Conservation (phyloP, 208 protist species). For the Crithidia sp. region DNA sequence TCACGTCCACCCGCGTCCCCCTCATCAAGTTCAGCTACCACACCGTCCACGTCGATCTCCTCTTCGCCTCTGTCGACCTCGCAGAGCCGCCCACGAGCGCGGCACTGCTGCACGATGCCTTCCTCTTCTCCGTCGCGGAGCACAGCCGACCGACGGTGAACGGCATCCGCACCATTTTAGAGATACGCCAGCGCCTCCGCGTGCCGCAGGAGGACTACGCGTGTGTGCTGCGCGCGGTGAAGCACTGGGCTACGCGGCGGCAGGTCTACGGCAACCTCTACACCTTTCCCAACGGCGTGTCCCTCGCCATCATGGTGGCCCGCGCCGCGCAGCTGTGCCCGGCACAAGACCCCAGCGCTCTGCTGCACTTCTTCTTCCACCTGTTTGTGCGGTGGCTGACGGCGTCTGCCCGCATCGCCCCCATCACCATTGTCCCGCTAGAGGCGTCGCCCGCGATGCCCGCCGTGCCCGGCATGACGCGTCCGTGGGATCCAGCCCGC, state of each 20-base stretch:
- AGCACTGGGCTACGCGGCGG: slow-evolving; percentile 82
- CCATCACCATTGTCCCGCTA: slow-evolving; percentile 68
- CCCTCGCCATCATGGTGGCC: slow-evolving; percentile 95
- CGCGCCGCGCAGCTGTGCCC: slow-evolving; percentile 94
- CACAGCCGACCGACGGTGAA: slow-evolving; percentile 69
- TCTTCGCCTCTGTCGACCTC: slow-evolving; percentile 68
- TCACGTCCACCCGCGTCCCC: slow-evolving; percentile 77
- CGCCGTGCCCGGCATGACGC: slow-evolving; percentile 67
- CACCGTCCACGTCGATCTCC: slow-evolving; percentile 76
- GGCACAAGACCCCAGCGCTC: slow-evolving; percentile 60
- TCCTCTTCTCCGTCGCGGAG: slow-evolving; percentile 57
- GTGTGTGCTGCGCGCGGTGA: slow-evolving; percentile 73
- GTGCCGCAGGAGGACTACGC: slow-evolving; percentile 54
- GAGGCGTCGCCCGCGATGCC: slow-evolving; percentile 17
- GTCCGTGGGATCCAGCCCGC: slow-evolving; percentile 51
- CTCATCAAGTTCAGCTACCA: slow-evolving; percentile 75
- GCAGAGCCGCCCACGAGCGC: slow-evolving; percentile 54
- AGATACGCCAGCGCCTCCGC: slow-evolving; percentile 58
- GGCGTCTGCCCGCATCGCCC: slow-evolving; percentile 35
- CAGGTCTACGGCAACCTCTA: slow-evolving; percentile 96
- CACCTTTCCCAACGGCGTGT: slow-evolving; percentile 96
- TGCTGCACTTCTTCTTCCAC: slow-evolving; percentile 92
- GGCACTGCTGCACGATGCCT: slow-evolving; percentile 58
- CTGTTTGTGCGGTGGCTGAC: slow-evolving; percentile 83
- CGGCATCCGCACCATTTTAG: slow-evolving; percentile 78